phyloP scores from a whole-genome alignment of 2,329 filamentous ascomycete genomes.

The Microthyrium microscopicum region DNA sequence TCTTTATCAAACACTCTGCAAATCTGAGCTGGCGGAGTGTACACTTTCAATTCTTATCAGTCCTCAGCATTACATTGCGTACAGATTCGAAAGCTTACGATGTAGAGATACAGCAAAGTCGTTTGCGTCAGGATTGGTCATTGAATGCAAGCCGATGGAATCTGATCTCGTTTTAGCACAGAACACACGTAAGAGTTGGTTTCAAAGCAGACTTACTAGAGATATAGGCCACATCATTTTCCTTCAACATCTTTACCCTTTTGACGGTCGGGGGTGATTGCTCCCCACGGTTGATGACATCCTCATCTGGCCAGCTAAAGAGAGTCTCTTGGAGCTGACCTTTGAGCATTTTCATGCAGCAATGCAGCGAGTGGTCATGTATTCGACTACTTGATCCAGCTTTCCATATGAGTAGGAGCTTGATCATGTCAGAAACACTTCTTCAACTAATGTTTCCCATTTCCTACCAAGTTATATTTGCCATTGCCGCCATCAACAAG shows the following conservation, averaged over 20 bases:
- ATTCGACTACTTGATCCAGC: conserved; percentile 71
- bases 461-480: conserved; percentile 53
- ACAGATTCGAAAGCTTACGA: conserved; percentile 33
- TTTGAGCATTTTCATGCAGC: conserved; percentile 75
- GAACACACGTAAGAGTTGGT: background rate
- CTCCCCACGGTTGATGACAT: conserved; percentile 27
- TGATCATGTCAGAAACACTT: conserved; percentile 11
- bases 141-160: conserved; percentile 57
- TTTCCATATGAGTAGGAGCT: conserved; percentile 81
- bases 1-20: conserved; percentile 66
- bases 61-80: too few relatives aligned
- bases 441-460: background rate
- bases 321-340: conserved; percentile 68
- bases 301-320: conserved; percentile 51
- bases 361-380: conserved; percentile 68
- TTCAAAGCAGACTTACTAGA: conserved; percentile 43
- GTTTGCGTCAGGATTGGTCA: conserved; percentile 54
- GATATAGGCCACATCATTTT: conserved; percentile 77
- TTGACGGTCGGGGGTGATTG: conserved; percentile 43
- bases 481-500: conserved; percentile 81
- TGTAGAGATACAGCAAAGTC: conserved; percentile 76
- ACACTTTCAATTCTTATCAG: conserved; percentile 31
- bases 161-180: background rate
- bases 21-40: conserved; percentile 79
- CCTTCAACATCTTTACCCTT: conserved; percentile 48